Evolutionary conservation across 75 land plant genomes (phyloP).

Genomic region (Sequoia sempervirens): DNA sequence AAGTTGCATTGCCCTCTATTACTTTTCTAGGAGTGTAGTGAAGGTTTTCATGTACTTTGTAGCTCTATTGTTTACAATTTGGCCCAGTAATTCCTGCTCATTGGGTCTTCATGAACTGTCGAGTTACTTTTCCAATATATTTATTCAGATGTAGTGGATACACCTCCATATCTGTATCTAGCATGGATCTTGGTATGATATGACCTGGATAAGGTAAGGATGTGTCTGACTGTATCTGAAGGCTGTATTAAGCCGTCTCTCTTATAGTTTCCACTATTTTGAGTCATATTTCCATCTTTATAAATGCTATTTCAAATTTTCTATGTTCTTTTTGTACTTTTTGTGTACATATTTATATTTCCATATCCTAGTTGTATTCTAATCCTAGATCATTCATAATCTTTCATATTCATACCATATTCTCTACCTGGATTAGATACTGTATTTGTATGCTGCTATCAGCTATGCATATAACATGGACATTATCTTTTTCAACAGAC

Average conservation of each 20-base stretch:
- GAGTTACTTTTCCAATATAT: background rate
- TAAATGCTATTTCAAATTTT: background rate
- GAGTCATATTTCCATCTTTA: background rate
- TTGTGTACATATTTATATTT: background rate
- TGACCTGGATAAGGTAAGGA: background rate
- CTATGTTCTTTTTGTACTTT: background rate
- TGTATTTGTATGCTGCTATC: too few species aligned
- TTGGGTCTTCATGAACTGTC: background rate
- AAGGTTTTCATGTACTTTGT: background rate
- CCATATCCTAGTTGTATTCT: background rate
- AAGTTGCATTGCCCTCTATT: background rate
- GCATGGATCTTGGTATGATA: background rate
- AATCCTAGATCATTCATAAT: background rate
- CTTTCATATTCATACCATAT: background rate
- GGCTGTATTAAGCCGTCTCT: background rate
- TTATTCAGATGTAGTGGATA: background rate
- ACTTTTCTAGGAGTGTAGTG: background rate
- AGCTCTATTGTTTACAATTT: background rate
- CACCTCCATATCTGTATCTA: background rate
- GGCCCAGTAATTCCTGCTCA: background rate
- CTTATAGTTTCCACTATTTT: background rate
- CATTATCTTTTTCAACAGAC: too few species aligned
- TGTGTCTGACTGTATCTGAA: background rate
- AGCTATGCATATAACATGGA: background rate
- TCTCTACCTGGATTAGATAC: background rate